phyloP scores from a whole-genome alignment of 768 basidiomycete genomes.

The Coprinopsis strossmayeri region DNA sequence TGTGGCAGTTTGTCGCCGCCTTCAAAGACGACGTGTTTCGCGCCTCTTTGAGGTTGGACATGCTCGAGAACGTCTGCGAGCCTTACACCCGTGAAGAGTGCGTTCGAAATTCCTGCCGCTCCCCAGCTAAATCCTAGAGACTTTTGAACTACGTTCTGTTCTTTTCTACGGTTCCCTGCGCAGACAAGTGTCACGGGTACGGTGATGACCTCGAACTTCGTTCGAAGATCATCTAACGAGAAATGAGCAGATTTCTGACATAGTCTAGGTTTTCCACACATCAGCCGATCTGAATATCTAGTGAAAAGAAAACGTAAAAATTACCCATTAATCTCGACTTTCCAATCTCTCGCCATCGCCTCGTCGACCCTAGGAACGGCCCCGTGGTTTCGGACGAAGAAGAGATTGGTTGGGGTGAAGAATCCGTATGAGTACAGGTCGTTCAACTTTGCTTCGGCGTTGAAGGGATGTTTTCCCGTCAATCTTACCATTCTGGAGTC shows the following conservation, averaged over 20 bases:
- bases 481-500: conserved; percentile 37
- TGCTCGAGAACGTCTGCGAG: conserved; percentile 46
- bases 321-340: conserved; percentile 35
- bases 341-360: conserved; percentile 34
- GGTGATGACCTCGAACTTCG: conserved; percentile 45
- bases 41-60: conserved; percentile 30
- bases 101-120: conserved; percentile 43
- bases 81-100: conserved; percentile 55
- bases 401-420: conserved; percentile 45
- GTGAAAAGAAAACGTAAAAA: too few species aligned
- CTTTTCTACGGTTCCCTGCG: conserved; percentile 60
- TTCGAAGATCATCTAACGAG: conserved; percentile 37
- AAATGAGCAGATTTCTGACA: conserved; percentile 29
- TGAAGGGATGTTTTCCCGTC: conserved; percentile 61
- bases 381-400: conserved; percentile 61
- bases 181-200: conserved; percentile 57
- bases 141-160: conserved; percentile 56
- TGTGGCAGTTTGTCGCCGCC: conserved; percentile 51
- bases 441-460: conserved; percentile 42
- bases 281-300: too few species aligned
- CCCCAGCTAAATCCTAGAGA: conserved; percentile 55
- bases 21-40: conserved; percentile 54
- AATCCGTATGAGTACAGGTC: conserved; percentile 44
- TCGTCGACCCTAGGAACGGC: conserved; percentile 44
- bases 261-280: too few species aligned